Evolutionary conservation across 2,329 filamentous ascomycete species (phyloP), one percentile per base, ranked within the genome.

Genomic region (Pseudocercospora cruenta): DNA sequence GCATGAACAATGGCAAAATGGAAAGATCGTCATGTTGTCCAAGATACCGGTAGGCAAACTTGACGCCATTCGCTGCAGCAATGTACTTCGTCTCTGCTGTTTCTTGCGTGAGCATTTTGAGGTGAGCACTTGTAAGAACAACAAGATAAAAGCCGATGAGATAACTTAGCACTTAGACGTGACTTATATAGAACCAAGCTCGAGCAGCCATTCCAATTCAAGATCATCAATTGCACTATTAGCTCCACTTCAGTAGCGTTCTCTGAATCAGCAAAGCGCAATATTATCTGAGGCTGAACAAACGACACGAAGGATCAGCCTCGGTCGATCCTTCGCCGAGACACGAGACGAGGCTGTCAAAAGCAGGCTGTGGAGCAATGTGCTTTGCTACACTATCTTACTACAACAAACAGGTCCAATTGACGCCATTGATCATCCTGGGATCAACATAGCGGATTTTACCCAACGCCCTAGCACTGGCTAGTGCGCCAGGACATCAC

Each of bases 1-100:
- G 64, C 64, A 66, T 58, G 33, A 66, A 8, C 3, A 66, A 53
- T 7, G 64, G 64, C 19, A 57, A 33, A 10, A 8, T 49, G 7
- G 21, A 7, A n/a, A 4, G 1, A 21, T 61, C n/a, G 22, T 22
- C 21, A 22, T 47, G 39, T 0, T 43, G 31, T 7, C 47, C 58
- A 31, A 66, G 53, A 16, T 19, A 12, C 28, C 64, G 64, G 60
- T 66, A 66, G 51, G 64, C 64, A 39, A 62, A 57, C 3, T 60
- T 59, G 14, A 62, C 51, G n/a, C 64, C 64, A 47, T 58, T 62
- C 5, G 1, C 8, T 39, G 64, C 53, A 28, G 22, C 12, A 39
- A 63, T 54, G 53, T 66, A 66, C 10, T 57, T 22, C 9, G 63
- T 66, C 4, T 57, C 28, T 31, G 28, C 28, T 5, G 28, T 31